These are phyloP conservation scores for Hordeum marinum DNA, from an alignment of 176 grass and related monocot species.

Conservation along the genomic window DNA sequence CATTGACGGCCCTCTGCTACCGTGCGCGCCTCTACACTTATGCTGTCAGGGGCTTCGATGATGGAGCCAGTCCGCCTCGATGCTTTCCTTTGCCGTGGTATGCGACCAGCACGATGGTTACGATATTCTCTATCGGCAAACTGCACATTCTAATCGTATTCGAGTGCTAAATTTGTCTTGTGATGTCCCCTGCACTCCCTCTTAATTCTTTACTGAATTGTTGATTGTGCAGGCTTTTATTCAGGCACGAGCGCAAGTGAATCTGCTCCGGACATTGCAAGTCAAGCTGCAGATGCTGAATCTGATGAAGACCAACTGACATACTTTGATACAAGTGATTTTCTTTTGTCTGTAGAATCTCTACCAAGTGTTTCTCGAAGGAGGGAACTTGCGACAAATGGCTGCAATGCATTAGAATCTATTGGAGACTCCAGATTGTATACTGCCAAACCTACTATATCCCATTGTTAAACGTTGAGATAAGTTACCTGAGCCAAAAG, in stretches of 20 bases:
- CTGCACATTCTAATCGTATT: neutral
- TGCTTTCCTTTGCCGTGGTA: too few species aligned
- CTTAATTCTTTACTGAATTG: constrained; percentile 8
- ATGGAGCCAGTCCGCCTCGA: too few species aligned
- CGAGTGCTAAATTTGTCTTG: neutral
- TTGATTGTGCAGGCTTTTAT: constrained; percentile 68
- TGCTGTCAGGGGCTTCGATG: too few species aligned
- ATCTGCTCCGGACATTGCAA: constrained; percentile 80
- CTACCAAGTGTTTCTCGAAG: constrained; percentile 72
- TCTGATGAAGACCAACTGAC: constrained; percentile 74
- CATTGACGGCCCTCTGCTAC: too few species aligned
- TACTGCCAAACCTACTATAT: constrained; percentile 43
- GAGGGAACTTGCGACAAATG: constrained; percentile 51
- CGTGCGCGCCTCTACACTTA: too few species aligned
- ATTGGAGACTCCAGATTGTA: constrained; percentile 27
- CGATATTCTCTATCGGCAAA: neutral
- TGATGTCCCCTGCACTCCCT: neutral
- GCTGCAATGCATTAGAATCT: constrained; percentile 38
- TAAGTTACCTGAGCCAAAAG: constrained; percentile 87
- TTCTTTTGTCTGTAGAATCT: constrained; percentile 60
- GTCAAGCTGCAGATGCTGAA: constrained; percentile 74
- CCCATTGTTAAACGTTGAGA: constrained; percentile 61
- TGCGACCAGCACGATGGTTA: too few species aligned
- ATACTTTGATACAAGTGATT: constrained; percentile 88
- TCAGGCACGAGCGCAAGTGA: constrained; percentile 80